Conservation (phyloP, 805 yeast species). For the Candida mattraensis region DNA sequence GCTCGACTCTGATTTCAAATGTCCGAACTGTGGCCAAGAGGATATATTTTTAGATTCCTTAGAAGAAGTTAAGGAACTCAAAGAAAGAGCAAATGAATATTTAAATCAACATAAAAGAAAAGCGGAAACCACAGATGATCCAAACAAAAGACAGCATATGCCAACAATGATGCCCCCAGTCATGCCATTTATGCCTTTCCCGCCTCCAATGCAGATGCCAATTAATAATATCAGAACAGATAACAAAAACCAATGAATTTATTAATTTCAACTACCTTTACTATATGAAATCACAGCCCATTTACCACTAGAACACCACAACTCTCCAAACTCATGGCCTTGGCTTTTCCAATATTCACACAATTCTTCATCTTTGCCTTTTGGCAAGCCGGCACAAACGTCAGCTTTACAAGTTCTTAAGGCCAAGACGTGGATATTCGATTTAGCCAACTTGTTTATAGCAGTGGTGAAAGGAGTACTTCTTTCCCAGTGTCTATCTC, state of each 20-base stretch:
- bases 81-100: conserved; percentile 52
- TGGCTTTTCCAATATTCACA: conserved; percentile 52
- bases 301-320: conserved; percentile 88
- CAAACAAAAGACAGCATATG: conserved; percentile 18
- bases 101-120: conserved; percentile 35
- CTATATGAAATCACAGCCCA: conserved; percentile 85
- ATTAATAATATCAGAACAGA: conserved; percentile 7
- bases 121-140: conserved; percentile 12
- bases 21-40: conserved; percentile 80
- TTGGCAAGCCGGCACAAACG: conserved; percentile 80
- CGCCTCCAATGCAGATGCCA: conserved; percentile 18
- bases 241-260: conserved; percentile 1
- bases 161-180: conserved; percentile 27
- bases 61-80: conserved; percentile 58
- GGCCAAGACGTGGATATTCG: conserved; percentile 66
- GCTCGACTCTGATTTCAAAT: conserved; percentile 80
- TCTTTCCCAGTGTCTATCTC: conserved; percentile 85
- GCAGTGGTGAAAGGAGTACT: conserved; percentile 74
- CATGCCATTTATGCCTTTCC: conserved; percentile 34
- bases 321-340: conserved; percentile 64
- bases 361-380: conserved; percentile 71
- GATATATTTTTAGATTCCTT: conserved; percentile 79
- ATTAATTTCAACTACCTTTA: conserved; percentile 31
- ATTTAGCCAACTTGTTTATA: conserved; percentile 62
- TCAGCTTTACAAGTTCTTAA: conserved; percentile 96